Base-by-base conservation (phyloP, 805 yeast genomes). In the Schwanniomyces sp. region DNA sequence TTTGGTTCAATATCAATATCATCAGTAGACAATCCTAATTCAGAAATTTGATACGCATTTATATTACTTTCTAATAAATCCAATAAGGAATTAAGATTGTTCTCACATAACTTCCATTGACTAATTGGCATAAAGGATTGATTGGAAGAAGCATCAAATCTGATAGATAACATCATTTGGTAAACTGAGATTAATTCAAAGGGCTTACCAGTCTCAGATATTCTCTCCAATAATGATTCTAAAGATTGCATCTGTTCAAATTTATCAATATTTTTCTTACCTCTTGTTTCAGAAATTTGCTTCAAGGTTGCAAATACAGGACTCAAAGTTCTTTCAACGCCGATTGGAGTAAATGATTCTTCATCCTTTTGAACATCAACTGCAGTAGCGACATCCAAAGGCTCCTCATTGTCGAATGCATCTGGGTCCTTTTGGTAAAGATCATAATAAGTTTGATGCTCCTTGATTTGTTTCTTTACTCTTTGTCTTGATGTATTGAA, bases 241-340 rank as follows among this genome's bases (percentile, higher is more conserved):
- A 94, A 76, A 40, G 78, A 74, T 47, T 73, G 71, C 54, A 91
- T 81, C 69, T 92, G 96, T 67, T 88, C 96, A 52, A 64, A 67
- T 53, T 85, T 82, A 67, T 92, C 96, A 52, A 90, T 86, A 66
- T 89, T 91, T 77, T 89, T 92, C 78, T 91, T 91, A 76, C 99
- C 99, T 73, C 99, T 85, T 43, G 91, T 78, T 69, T 94, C 98
- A 50, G 87, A 74, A 48, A 94, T 84, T 46, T 82, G 69, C 64
- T 85, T 80, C 64, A 94, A 77, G 30, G 87, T 81, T 48, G 83
- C 74, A 74, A 91, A 90, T 47, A 91, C 83, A 16, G 77, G 69
- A 50, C 73, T 61, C 56, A 70, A 60, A 36, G 55, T 56, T 55
- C 73, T 72, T 34, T 72, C 70, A 9, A 67, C 61, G 43, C 74